These are phyloP conservation scores for Ceratocystis harringtonii DNA, from an alignment of 2,329 filamentous ascomycete genomes.

Conservation along the genomic window DNA sequence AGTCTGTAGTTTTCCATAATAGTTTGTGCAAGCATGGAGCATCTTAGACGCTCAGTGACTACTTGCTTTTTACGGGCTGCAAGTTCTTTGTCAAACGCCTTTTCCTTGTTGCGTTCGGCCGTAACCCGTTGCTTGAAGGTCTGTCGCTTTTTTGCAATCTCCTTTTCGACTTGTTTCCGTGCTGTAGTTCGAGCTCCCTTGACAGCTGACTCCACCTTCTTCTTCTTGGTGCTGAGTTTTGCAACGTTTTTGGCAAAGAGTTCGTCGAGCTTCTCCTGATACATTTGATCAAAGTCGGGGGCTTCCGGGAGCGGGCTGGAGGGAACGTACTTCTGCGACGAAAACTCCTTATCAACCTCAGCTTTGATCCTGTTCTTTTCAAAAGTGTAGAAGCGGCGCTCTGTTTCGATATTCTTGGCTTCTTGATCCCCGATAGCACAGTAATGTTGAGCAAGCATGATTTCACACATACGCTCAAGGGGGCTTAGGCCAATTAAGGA, in stretches of 20 bases:
- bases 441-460: slow-evolving; percentile 6
- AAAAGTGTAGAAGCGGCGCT: not conserved
- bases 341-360: not conserved
- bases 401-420: not conserved
- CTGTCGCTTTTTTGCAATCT: not conserved
- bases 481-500: not conserved
- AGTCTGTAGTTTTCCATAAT: slow-evolving; percentile 17
- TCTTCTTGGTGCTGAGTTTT: not conserved
- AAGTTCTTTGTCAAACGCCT: not conserved
- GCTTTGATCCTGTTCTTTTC: slow-evolving; percentile 4
- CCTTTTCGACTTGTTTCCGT: not conserved
- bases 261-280: not conserved
- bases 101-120: not conserved
- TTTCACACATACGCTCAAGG: slow-evolving; percentile 1
- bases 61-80: not conserved
- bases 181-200: not conserved
- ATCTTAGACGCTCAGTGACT: not conserved
- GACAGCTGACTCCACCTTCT: not conserved
- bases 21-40: not conserved
- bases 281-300: not conserved
- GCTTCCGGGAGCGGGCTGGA: not conserved
- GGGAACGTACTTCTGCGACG: not conserved
- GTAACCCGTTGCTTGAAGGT: not conserved
- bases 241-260: not conserved
- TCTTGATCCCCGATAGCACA: not conserved